A percentile compares a stretch with the other conserved stretches of the same genome.
phyloP scores from a whole-genome alignment of 2,329 filamentous ascomycete genomes.

The Talaromyces sp. region DNA sequence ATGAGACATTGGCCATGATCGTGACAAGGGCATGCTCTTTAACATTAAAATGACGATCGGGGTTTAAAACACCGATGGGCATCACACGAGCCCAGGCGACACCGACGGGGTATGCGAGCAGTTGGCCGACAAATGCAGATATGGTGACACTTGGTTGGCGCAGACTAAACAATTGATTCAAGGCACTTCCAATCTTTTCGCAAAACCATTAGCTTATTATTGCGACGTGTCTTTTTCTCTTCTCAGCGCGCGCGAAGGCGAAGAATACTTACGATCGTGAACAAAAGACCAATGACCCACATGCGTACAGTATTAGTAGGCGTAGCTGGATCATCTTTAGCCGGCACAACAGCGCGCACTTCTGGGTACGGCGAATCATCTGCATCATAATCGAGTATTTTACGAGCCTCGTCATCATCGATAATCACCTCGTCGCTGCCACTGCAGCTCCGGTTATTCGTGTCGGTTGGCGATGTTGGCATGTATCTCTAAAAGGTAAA shows the following conservation, averaged over 20 bases:
- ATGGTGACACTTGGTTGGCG: constrained; percentile 38
- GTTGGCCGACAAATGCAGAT: constrained; percentile 37
- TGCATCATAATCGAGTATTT: constrained; percentile 32
- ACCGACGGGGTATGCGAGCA: constrained; percentile 44
- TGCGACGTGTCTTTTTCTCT: neutral
- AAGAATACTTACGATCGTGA: constrained; percentile 29
- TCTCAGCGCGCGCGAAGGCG: neutral
- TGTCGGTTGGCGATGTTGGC: neutral
- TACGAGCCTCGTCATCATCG: constrained; percentile 28
- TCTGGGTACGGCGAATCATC: constrained; percentile 37
- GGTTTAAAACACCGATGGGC: constrained; percentile 40
- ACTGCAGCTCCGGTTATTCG: neutral
- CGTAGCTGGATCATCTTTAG: constrained; percentile 28
- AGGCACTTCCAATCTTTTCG: constrained; percentile 31
- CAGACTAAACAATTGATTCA: constrained; percentile 38
- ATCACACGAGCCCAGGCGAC: constrained; percentile 35
- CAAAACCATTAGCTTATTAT: neutral
- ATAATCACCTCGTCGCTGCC: constrained; percentile 22
- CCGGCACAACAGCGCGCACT: constrained; percentile 33
- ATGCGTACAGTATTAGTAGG: constrained; percentile 34
- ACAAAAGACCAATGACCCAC: constrained; percentile 36
- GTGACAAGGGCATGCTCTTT: constrained; percentile 42
- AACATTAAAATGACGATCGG: constrained; percentile 36
- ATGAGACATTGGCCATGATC: constrained; percentile 46
- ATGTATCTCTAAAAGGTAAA: neutral